Base-by-base conservation (phyloP, 1,284 basidiomycete species). In the Cryptococcus wingfieldii region DNA sequence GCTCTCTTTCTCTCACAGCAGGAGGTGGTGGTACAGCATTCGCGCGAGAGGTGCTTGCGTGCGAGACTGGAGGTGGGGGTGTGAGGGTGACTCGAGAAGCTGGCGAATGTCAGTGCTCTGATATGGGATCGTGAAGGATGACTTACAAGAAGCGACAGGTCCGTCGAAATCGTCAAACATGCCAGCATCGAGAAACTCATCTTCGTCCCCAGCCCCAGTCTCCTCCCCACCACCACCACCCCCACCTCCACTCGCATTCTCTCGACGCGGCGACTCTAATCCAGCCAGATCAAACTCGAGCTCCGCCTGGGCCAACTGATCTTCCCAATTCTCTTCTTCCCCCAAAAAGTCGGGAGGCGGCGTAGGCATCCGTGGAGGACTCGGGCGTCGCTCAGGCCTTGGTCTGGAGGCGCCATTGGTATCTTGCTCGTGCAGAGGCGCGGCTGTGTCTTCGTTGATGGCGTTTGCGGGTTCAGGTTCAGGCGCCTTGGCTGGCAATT, bases 101-200 rank as follows among this genome's bases (percentile, higher is more conserved):
- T 68, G 47, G 9, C n/a, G 27, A 19, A 39, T 25, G 28, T 50
- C 10, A 51, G 55, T 42, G 41, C n/a, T 16, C 19, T n/a, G 19
- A 25, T 25, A 23, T 28, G 45, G 45, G 18, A 27, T 25, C 16
- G 10, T 25, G 14, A 27, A 13, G 16, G 3, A 46, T 18, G 3
- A 56, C 62, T 50, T 44, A 70, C 68, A 65, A 7, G 66, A 68
- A 28, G 66, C 64, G 5, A 63, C 50, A 8, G 67, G 56, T 14
- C 28, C 48, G n/a, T 51, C 51, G 39, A 55, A 50, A 43, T 61
- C 61, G 12, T 61, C 61, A 14, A 67, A 57, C 5, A 66, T 50
- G 23, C 59, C 63, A 13, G 60, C 50, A 9, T 48, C 50, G 12
- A 58, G 38, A 48, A 64, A 64, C 5, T 50, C 47, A 19, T 47